Conservation (phyloP, 495 filamentous ascomycete genomes). For the Diplogelasinospora grovesii region DNA sequence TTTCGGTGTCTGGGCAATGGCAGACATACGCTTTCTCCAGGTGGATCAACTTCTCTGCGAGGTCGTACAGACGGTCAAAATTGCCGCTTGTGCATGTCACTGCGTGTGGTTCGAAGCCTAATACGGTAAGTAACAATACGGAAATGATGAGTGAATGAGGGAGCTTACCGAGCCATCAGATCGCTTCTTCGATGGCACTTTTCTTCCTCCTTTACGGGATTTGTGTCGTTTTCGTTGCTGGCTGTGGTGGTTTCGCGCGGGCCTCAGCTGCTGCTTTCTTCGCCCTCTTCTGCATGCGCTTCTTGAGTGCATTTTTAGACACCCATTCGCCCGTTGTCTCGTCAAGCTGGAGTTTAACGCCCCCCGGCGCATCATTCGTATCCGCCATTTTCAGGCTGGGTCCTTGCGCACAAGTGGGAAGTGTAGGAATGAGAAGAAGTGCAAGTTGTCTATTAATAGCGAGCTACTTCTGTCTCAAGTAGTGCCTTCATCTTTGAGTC, state of each 20-base stretch:
- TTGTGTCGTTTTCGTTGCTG: constrained; percentile 84
- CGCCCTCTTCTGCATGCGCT: constrained; percentile 49
- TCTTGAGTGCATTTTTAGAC: constrained; percentile 56
- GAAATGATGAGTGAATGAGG: no score
- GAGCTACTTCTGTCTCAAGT: no score
- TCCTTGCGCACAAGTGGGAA: no score
- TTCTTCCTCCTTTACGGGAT: constrained; percentile 79
- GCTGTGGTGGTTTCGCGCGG: constrained; percentile 68
- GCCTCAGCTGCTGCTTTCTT: constrained; percentile 40
- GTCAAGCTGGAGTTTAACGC: constrained; percentile 44
- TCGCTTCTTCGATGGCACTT: constrained; percentile 75
- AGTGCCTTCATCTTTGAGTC: no score
- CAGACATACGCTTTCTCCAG: constrained; percentile 76
- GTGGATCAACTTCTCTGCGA: constrained; percentile 66
- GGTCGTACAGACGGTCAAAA: constrained; percentile 76
- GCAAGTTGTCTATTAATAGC: no score
- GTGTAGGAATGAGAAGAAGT: no score
- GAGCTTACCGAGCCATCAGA: constrained; percentile 69
- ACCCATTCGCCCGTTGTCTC: constrained; percentile 56
- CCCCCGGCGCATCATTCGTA: no score
- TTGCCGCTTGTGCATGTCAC: constrained; percentile 75
- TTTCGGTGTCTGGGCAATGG: constrained; percentile 73
- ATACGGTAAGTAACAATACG: no score
- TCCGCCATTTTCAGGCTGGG: no score
- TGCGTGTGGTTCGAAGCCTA: constrained; percentile 71